Conservation (phyloP, 2,329 filamentous ascomycete species). For the Cytospora mali region DNA sequence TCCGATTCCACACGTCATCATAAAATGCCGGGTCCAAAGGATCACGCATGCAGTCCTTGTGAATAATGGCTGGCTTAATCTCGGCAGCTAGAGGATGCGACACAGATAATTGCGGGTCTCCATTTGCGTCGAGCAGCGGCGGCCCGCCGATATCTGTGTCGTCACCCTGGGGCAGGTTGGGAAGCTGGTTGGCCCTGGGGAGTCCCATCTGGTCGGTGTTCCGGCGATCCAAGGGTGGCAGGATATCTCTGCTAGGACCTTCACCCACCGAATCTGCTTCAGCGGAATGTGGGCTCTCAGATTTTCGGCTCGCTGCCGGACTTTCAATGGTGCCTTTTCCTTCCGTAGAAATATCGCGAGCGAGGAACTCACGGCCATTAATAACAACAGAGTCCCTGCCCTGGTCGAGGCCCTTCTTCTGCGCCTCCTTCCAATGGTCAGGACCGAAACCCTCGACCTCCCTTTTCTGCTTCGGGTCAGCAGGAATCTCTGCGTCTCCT, state of each 20-base stretch:
- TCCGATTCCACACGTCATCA: slow-evolving; percentile 82
- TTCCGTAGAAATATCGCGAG: slow-evolving; percentile 64
- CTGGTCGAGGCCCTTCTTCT: slow-evolving; percentile 60
- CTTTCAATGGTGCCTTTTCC: slow-evolving; percentile 61
- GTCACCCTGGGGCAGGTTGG: slow-evolving; percentile 68
- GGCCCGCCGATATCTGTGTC: slow-evolving; percentile 85
- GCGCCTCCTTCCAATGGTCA: slow-evolving; percentile 73
- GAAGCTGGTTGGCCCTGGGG: slow-evolving; percentile 69
- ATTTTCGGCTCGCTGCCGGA: slow-evolving; percentile 37
- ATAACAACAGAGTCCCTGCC: slow-evolving; percentile 74
- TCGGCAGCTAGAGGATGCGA: slow-evolving; percentile 64
- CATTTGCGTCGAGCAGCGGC: slow-evolving; percentile 58
- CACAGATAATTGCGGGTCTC: slow-evolving; percentile 47
- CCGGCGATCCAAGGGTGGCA: slow-evolving; percentile 58
- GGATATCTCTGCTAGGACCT: slow-evolving; percentile 45
- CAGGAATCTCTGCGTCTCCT: slow-evolving; percentile 59
- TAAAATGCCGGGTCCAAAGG: slow-evolving; percentile 82
- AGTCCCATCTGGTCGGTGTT: slow-evolving; percentile 70
- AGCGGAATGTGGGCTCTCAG: slow-evolving; percentile 29
- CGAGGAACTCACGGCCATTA: slow-evolving; percentile 70
- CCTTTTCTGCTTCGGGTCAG: slow-evolving; percentile 64
- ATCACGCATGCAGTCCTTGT: slow-evolving; percentile 93
- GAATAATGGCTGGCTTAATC: slow-evolving; percentile 72
- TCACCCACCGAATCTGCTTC: slow-evolving; percentile 44
- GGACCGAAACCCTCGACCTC: slow-evolving; percentile 79